Base-by-base conservation (phyloP, 2,329 filamentous ascomycete genomes). In the Aureobasidium namibiae region DNA sequence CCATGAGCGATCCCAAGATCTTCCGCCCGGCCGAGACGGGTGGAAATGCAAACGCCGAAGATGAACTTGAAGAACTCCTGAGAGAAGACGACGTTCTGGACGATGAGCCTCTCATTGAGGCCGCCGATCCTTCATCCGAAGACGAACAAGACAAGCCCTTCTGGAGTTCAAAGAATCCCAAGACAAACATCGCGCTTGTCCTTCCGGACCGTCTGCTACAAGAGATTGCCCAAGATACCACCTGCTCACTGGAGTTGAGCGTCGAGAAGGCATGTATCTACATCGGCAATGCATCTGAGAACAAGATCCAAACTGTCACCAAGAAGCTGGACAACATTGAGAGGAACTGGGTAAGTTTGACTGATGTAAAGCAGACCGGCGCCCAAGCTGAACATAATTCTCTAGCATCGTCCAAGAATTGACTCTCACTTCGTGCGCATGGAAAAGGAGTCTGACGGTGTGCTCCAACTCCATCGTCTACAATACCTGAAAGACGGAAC, bases 311-410 rank as follows among this genome's bases (percentile, higher is more conserved):
- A 9, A 29, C 21, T 3, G 39, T 50, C 11, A n/a, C 14, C 29
- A 34, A 36, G 26, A 60, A 56, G 38, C 52, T 62, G 23, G 33
- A 53, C n/a, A 57, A 54, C 26, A 31, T 62, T 16, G 61, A 62
- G 38, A 29, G 50, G 13, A 54, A 34, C 18, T 46, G n/a, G 38
- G 56, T 59, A 44, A 53, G 48, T 23, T 24, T 33, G 16, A 21
- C 11, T 10, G 4, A 23, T 11, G 31, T 24, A 16, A 48, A 2
- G 4, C 11, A 21, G 2, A 6, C 9, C 31, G 7, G n/a, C 26
- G 9, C 44, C n/a, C n/a, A n/a, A n/a, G n/a, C n/a, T n/a, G n/a
- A n/a, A n/a, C n/a, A n/a, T n/a, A n/a, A n/a, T n/a, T n/a, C n/a
- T 21, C 33, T 18, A 60, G 58, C 34, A 50, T 5, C 45, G 52